Conservation (phyloP, 352 stramenopile species). For the Aphanomyces invadans region DNA sequence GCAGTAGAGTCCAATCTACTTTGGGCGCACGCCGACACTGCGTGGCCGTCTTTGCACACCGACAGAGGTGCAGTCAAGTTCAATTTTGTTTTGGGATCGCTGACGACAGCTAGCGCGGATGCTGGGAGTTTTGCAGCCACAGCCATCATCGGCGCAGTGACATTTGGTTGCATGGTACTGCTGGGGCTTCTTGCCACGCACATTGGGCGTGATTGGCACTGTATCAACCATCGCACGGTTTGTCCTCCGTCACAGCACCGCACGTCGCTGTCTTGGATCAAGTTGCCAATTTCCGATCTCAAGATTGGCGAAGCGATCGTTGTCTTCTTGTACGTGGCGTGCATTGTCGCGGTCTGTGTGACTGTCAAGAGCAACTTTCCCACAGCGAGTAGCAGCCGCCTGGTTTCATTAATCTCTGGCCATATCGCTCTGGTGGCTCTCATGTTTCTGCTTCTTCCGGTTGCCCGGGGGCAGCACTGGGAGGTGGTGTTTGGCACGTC, state of each 20-base stretch:
- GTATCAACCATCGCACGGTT: not conserved
- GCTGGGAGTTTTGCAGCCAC: not conserved
- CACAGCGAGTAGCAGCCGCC: constrained; percentile 29
- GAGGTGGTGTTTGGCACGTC: constrained; percentile 61
- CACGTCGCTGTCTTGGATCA: constrained; percentile 34
- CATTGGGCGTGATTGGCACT: not conserved
- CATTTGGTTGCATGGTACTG: not conserved
- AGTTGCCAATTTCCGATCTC: constrained; percentile 52
- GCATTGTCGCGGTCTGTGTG: constrained; percentile 34
- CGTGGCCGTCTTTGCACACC: constrained; percentile 2
- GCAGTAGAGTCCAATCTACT: not conserved
- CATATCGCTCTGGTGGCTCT: constrained; percentile 56
- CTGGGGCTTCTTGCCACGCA: constrained; percentile 6
- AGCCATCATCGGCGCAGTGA: not conserved
- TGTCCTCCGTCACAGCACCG: not conserved
- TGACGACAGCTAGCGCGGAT: not conserved
- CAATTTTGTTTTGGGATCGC: not conserved
- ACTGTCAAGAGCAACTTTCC: constrained; percentile 30
- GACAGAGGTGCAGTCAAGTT: not conserved
- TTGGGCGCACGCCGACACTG: not conserved
- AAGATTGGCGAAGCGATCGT: constrained; percentile 53
- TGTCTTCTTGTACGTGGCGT: constrained; percentile 54
- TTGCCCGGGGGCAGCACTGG: constrained; percentile 50
- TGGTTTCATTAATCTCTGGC: constrained; percentile 31
- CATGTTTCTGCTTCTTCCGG: constrained; percentile 72